Evolutionary conservation across 306 rosid species (phyloP).

Genomic region (Macrotyloma uniflorum): DNA sequence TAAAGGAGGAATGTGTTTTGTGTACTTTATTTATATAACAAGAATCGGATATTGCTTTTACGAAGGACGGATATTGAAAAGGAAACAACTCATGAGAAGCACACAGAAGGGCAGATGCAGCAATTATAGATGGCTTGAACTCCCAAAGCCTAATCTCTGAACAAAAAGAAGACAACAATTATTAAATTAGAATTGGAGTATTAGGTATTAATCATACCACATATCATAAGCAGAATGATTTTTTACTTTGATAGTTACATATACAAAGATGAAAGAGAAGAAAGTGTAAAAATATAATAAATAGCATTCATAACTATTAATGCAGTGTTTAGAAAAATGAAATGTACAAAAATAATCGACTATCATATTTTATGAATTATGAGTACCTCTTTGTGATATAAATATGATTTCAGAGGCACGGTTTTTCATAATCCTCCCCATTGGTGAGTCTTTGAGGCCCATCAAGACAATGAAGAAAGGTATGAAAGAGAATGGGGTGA

Average conservation of each 20-base stretch:
- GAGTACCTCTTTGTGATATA: constrained; percentile 68
- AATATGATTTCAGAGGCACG: constrained; percentile 70
- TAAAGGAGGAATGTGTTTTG: neutral
- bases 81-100: constrained; percentile 76
- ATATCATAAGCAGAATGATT: neutral
- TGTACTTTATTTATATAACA: constrained; percentile 64
- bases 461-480: constrained; percentile 58
- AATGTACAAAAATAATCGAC: neutral
- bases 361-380: neutral
- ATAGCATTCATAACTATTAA: neutral
- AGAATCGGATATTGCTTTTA: constrained; percentile 55
- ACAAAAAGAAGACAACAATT: neutral
- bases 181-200: neutral
- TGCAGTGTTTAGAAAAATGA: neutral
- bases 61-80: constrained; percentile 60
- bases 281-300: too few relatives aligned
- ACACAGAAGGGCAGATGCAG: constrained; percentile 75
- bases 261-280: neutral
- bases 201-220: neutral
- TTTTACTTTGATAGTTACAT: too few relatives aligned
- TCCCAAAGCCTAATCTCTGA: constrained; percentile 65
- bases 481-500: constrained; percentile 82
- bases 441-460: constrained; percentile 50
- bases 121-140: constrained; percentile 73
- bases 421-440: constrained; percentile 59